phyloP scores from a whole-genome alignment of 768 basidiomycete genomes.

The Krasilnikovozyma curviuscula region DNA sequence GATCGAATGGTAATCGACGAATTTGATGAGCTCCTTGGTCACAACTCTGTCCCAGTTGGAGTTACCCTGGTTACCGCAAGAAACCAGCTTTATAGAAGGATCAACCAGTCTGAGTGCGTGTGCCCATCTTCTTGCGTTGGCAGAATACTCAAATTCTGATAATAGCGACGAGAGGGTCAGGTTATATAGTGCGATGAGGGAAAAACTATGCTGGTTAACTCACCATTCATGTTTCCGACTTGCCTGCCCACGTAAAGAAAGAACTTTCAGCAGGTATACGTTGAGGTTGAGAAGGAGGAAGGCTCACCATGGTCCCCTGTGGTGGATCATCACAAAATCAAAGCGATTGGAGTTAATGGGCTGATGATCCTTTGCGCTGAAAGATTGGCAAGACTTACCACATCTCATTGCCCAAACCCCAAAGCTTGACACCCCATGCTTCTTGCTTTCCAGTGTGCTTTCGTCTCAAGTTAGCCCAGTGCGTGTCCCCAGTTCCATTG shows the following conservation, averaged over 20 bases:
- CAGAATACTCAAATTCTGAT: slow-evolving; percentile 41
- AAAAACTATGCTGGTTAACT: too few species aligned
- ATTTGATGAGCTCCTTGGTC: slow-evolving; percentile 18
- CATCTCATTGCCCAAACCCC: slow-evolving; percentile 35
- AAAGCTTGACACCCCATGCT: slow-evolving; percentile 36
- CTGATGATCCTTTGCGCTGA: too few species aligned
- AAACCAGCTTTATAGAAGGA: slow-evolving; percentile 37
- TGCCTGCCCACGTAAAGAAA: slow-evolving; percentile 26
- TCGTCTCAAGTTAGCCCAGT: slow-evolving; percentile 40
- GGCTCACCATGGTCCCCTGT: too few species aligned
- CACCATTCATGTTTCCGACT: too few species aligned
- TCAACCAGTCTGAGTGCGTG: slow-evolving; percentile 42
- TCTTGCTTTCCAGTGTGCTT: slow-evolving; percentile 38
- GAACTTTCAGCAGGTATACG: too few species aligned
- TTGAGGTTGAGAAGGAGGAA: too few species aligned
- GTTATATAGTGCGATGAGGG: too few species aligned
- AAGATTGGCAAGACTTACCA: too few species aligned
- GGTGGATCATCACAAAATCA: too few species aligned
- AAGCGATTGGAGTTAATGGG: too few species aligned
- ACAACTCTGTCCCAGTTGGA: slow-evolving; percentile 30
- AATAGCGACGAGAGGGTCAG: too few species aligned
- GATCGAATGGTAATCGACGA: slow-evolving; percentile 35
- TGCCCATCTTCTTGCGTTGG: slow-evolving; percentile 42
- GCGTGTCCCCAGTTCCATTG: slow-evolving; percentile 33
- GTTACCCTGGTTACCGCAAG: slow-evolving; percentile 33